Base-by-base conservation (phyloP, 345 rosid species). In the Lepidium sativum region DNA sequence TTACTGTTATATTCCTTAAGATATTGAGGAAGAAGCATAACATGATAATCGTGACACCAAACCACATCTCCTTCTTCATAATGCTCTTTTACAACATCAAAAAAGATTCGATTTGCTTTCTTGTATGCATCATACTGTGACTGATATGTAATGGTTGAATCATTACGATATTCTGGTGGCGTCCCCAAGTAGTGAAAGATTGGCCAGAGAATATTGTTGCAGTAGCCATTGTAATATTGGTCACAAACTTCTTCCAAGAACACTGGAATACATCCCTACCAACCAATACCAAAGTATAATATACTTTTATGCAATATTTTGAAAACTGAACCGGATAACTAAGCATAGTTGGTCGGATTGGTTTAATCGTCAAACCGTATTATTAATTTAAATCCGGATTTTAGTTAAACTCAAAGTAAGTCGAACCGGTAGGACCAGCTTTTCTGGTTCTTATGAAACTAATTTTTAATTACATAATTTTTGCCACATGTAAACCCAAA, bases 1-100 rank as follows among this genome's bases (percentile, higher is more conserved):
- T 76, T 65, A 63, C 41, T 78, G 72, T 90, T 83, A 65, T 84
- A 66, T 14, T 90, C 89, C 74, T 94, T 94, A 2, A 94, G 77
- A 82, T 89, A 94, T 74, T 90, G 83, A 10, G 99, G 99, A 53
- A 94, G 99, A 80, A 78, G 89, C 99, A 94, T 94, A 12, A 94
- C 84, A 71, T 94, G 97, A 70, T 87, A 94, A 67, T 94, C 99
- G 77, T 94, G 99, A 81, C 99, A 94, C 99, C 99, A 94, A 13
- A 94, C 92, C 73, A 94, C 92, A 78, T 90, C 99, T 60, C 97
- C 99, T 45, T 90, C 97, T 77, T 90, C 81, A 60, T 94, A 94
- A 57, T 94, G 90, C 74, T 79, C 47, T 50, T 79, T 86, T 13
- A 94, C 99, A 16, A 89, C 99, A 40, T 86, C 92, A 70, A 95